Conservation (phyloP, 768 basidiomycete genomes). For the Imleria badia region DNA sequence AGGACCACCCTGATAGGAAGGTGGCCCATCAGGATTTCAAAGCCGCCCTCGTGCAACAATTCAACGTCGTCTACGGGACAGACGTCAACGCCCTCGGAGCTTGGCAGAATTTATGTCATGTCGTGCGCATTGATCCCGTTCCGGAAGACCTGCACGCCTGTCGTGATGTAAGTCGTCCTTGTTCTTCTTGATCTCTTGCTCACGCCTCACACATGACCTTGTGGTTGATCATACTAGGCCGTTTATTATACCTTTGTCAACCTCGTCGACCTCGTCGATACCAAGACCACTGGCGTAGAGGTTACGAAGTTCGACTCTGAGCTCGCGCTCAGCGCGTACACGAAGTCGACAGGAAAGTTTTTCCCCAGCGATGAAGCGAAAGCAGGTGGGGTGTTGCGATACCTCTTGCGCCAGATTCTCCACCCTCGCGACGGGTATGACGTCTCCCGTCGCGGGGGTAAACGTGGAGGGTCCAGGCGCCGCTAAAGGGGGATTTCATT, state of each 20-base stretch:
- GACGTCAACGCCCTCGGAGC: neutral
- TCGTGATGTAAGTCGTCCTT: neutral
- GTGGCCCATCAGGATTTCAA: conserved; percentile 5
- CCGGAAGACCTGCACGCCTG: neutral
- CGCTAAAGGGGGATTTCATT: conserved; percentile 10
- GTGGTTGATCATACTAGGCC: neutral
- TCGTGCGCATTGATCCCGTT: neutral
- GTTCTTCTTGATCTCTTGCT: neutral
- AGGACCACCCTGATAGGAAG: neutral
- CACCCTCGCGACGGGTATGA: neutral
- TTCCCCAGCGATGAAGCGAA: conserved; percentile 5
- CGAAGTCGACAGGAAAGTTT: conserved; percentile 4
- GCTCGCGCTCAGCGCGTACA: neutral
- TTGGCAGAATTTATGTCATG: conserved; percentile 13
- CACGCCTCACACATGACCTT: neutral
- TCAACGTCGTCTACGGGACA: conserved; percentile 15
- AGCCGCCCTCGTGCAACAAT: conserved; percentile 11
- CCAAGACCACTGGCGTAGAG: neutral
- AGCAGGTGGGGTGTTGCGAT: conserved; percentile 6
- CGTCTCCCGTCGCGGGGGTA: neutral
- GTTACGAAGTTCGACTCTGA: neutral
- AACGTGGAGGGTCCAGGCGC: neutral
- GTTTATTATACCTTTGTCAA: neutral
- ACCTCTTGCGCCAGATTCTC: conserved; percentile 9
- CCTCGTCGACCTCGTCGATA: conserved; percentile 1